phyloP scores from a whole-genome alignment of 2,329 filamentous ascomycete species.

The Stemphylium beticola region DNA sequence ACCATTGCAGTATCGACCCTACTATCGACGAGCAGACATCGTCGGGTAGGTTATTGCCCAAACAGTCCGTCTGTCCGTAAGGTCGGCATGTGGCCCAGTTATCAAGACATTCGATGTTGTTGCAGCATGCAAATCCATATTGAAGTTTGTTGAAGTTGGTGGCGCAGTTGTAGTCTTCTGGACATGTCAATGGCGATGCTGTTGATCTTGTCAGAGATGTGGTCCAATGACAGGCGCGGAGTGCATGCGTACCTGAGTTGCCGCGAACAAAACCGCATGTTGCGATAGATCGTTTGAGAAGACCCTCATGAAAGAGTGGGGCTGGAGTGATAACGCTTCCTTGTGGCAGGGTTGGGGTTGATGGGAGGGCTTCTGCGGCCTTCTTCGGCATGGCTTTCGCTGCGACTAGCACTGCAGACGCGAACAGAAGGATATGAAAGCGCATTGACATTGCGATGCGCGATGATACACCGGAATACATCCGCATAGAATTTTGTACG shows the following conservation, averaged over 20 bases:
- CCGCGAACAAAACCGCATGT: constrained; percentile 14
- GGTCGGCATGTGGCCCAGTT: constrained; percentile 3
- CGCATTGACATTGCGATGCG: background rate
- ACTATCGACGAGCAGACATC: background rate
- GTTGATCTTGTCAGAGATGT: background rate
- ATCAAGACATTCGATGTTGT: constrained; percentile 9
- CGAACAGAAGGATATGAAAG: background rate
- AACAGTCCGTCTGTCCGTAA: constrained; percentile 5
- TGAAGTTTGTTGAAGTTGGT: background rate
- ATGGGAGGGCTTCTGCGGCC: background rate
- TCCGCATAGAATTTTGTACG: background rate
- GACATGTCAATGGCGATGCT: constrained; percentile 13
- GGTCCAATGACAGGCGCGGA: background rate
- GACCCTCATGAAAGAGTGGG: background rate
- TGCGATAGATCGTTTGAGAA: constrained; percentile 12
- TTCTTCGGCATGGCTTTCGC: background rate
- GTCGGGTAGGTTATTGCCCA: constrained; percentile 1
- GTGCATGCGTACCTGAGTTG: constrained; percentile 9
- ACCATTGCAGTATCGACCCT: constrained; percentile 12
- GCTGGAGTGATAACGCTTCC: constrained; percentile 11
- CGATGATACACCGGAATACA: background rate
- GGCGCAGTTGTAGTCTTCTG: constrained; percentile 10
- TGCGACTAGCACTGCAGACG: background rate
- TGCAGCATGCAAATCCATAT: constrained; percentile 4
- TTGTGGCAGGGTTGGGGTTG: background rate